Percentiles rank a stretch among this genome's conserved stretches.
These are phyloP conservation scores for Coprinopsis cinerea DNA, from an alignment of 768 basidiomycete genomes.

Conservation along the genomic window DNA sequence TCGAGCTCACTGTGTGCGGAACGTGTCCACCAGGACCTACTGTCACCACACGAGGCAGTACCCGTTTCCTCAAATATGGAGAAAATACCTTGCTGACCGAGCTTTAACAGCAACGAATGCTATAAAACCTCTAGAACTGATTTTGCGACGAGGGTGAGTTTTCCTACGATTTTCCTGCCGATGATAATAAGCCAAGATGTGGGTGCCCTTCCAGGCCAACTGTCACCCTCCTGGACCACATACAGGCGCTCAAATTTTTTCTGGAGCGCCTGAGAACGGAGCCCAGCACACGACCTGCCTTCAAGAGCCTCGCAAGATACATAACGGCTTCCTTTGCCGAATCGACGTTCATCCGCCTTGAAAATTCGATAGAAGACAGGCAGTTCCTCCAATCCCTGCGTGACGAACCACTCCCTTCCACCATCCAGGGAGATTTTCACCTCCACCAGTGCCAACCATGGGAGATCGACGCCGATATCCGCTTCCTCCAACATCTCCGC, in stretches of 20 bases:
- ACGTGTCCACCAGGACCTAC: neutral
- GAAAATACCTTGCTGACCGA: neutral
- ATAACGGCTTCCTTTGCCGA: neutral
- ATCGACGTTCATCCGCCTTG: no score
- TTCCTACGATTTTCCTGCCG: neutral
- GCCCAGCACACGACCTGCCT: neutral
- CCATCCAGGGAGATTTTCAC: neutral
- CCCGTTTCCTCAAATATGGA: neutral
- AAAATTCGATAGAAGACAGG: neutral
- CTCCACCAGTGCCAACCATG: neutral
- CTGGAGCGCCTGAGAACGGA: neutral
- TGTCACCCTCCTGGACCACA: slow-evolving; percentile 1
- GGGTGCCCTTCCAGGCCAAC: neutral
- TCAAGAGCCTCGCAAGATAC: neutral
- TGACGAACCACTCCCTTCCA: neutral
- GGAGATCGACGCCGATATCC: neutral
- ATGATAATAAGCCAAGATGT: neutral
- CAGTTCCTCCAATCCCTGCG: neutral
- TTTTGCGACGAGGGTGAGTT: neutral
- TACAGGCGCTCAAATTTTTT: neutral
- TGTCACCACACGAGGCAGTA: neutral
- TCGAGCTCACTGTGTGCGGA: neutral
- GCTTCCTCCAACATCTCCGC: neutral
- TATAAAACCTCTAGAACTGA: neutral
- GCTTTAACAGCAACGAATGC: neutral